phyloP scores from a whole-genome alignment of 495 filamentous ascomycete genomes.

The Aspergillus leporis region DNA sequence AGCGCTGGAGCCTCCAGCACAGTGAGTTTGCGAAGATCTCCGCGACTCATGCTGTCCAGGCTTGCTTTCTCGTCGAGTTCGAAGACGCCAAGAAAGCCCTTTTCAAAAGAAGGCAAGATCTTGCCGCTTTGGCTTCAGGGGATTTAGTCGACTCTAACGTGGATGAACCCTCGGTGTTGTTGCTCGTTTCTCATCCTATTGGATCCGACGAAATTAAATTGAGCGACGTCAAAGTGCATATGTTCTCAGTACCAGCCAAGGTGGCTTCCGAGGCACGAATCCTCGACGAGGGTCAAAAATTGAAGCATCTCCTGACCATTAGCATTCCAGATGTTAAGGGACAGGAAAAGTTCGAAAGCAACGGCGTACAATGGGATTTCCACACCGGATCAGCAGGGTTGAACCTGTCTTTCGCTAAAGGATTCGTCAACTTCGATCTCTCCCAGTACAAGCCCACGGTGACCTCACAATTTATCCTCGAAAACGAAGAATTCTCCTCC shows the following conservation, averaged over 20 bases:
- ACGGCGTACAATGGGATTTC: constrained; percentile 44
- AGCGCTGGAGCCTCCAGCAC: constrained; percentile 45
- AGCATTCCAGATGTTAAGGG: constrained; percentile 34
- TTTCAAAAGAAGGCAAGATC: constrained; percentile 46
- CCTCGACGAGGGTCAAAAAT: constrained; percentile 36
- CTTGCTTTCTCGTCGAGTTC: constrained; percentile 47
- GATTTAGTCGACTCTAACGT: constrained; percentile 27
- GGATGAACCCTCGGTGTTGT: constrained; percentile 40
- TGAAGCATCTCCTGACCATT: constrained; percentile 42
- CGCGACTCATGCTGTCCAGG: constrained; percentile 33
- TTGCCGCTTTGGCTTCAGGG: constrained; percentile 40
- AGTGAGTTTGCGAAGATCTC: constrained; percentile 36
- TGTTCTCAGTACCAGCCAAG: constrained; percentile 42
- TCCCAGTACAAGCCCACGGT: constrained; percentile 46
- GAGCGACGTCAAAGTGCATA: constrained; percentile 41
- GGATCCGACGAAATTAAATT: constrained; percentile 30
- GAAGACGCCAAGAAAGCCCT: constrained; percentile 46
- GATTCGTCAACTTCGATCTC: constrained; percentile 46
- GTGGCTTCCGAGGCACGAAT: constrained; percentile 13
- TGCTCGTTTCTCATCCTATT: constrained; percentile 42
- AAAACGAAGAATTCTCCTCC: constrained; percentile 41
- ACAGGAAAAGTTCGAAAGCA: constrained; percentile 25
- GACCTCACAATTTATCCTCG: constrained; percentile 44
- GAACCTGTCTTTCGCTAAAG: constrained; percentile 44
- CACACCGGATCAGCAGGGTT: constrained; percentile 45